Percentiles rank a stretch among this genome's conserved stretches.
These are phyloP conservation scores for Macrocystidia cucumis DNA, from an alignment of 1,284 basidiomycete genomes.

Conservation along the genomic window DNA sequence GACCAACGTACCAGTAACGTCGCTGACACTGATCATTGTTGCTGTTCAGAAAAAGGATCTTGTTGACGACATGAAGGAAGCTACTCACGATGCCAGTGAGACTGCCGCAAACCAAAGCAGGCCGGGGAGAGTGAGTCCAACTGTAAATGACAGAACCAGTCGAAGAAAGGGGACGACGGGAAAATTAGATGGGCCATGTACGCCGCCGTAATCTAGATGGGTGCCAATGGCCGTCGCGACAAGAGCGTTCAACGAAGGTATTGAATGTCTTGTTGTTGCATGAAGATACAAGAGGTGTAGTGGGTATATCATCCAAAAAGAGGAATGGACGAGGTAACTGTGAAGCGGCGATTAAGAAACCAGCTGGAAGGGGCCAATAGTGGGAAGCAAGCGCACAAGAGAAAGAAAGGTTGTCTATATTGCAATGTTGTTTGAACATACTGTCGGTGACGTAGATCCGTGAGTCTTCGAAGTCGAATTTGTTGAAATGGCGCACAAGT, in stretches of 20 bases:
- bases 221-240: constrained; percentile 42
- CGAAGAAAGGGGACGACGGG: constrained; percentile 36
- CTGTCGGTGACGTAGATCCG: no score
- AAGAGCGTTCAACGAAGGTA: constrained; percentile 37
- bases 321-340: constrained; percentile 73
- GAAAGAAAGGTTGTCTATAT: constrained; percentile 71
- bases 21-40: constrained; percentile 47
- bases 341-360: not conserved
- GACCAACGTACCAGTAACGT: constrained; percentile 50
- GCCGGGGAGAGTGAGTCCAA: constrained; percentile 52
- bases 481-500: not conserved
- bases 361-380: constrained; percentile 3
- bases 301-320: constrained; percentile 62
- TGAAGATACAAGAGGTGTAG: constrained; percentile 60
- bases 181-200: constrained; percentile 23
- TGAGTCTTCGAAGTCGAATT: constrained; percentile 5
- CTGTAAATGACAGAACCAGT: constrained; percentile 42
- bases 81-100: constrained; percentile 64
- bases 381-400: constrained; percentile 46
- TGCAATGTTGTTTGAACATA: constrained; percentile 67
- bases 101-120: constrained; percentile 71
- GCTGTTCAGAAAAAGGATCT: not conserved
- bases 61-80: constrained; percentile 6
- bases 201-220: constrained; percentile 37
- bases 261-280: constrained; percentile 35